Conservation (phyloP, 2,329 filamentous ascomycete genomes). For the Pseudocercospora vitis region DNA sequence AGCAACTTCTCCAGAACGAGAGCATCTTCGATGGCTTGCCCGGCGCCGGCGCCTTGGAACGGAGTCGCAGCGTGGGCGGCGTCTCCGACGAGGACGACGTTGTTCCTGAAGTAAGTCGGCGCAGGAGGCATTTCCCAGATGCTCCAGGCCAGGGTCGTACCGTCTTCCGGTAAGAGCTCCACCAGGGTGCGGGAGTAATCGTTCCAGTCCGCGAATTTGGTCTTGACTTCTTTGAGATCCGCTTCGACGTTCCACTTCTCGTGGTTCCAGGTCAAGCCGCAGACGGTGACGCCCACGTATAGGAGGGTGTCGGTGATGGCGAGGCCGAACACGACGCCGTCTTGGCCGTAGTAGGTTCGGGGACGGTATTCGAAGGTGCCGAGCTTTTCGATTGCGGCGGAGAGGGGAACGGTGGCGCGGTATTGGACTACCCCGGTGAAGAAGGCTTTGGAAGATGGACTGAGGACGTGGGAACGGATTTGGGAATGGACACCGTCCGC, state of each 20-base stretch:
- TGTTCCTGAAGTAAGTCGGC: slow-evolving; percentile 38
- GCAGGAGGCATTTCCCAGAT: slow-evolving; percentile 44
- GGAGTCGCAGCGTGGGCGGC: slow-evolving; percentile 44
- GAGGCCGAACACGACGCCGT: slow-evolving; percentile 42
- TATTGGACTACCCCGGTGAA: slow-evolving; percentile 62
- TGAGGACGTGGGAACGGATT: slow-evolving; percentile 46
- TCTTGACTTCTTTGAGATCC: slow-evolving; percentile 8
- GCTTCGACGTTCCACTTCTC: slow-evolving; percentile 40
- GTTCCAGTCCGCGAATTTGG: slow-evolving; percentile 8
- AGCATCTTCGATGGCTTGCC: slow-evolving; percentile 36
- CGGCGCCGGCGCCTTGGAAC: slow-evolving; percentile 41
- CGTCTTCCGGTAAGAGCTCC: slow-evolving; percentile 14
- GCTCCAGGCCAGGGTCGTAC: slow-evolving; percentile 34
- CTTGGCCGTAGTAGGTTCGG: slow-evolving; percentile 9
- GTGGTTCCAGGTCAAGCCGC: slow-evolving; percentile 42
- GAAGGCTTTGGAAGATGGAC: slow-evolving; percentile 43
- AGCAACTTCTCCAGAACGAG: slow-evolving; percentile 10
- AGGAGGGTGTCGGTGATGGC: slow-evolving; percentile 55
- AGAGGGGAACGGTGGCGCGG: slow-evolving; percentile 60
- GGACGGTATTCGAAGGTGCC: too few species aligned
- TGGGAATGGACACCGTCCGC: slow-evolving; percentile 52
- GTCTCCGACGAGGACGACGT: slow-evolving; percentile 47
- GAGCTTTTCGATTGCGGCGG: too few species aligned
- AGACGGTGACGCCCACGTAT: slow-evolving; percentile 56
- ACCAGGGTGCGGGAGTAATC: slow-evolving; percentile 28